Conservation (phyloP, 2,329 filamentous ascomycete species). For the Kalmusia sp. region DNA sequence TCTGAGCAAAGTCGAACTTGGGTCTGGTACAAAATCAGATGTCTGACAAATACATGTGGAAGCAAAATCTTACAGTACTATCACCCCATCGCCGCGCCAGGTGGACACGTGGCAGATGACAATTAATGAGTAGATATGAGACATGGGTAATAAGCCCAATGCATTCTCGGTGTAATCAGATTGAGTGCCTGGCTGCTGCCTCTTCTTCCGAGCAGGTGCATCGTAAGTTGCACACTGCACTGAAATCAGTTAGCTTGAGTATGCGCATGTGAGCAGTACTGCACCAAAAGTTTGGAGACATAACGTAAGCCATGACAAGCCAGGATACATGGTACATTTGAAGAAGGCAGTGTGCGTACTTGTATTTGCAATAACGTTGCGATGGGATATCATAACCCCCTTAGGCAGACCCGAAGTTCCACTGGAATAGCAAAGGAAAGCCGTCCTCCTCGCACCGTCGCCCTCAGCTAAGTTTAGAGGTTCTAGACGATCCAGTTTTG, state of each 20-base stretch:
- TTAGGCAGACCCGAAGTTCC: constrained; percentile 82
- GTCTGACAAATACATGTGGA: too few species aligned
- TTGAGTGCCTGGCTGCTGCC: constrained; percentile 48
- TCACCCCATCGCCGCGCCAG: constrained; percentile 75
- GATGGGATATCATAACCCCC: constrained; percentile 84
- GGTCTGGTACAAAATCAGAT: constrained; percentile 39
- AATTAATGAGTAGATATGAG: constrained; percentile 81
- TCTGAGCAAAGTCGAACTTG: constrained; percentile 75
- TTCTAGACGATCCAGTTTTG: constrained; percentile 60
- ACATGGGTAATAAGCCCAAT: constrained; percentile 78
- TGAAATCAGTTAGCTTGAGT: constrained; percentile 19
- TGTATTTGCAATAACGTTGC: constrained; percentile 79
- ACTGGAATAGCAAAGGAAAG: constrained; percentile 81
- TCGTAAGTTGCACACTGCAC: constrained; percentile 67
- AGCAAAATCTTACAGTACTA: constrained; percentile 60
- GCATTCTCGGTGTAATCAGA: constrained; percentile 58
- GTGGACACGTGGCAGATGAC: constrained; percentile 70
- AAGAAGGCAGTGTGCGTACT: constrained; percentile 20
- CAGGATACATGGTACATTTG: too few species aligned
- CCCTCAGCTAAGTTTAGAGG: constrained; percentile 67
- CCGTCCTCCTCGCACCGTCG: constrained; percentile 71
- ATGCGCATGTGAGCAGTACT: neutral
- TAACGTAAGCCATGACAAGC: neutral
- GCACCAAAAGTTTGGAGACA: neutral
- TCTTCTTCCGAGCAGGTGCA: constrained; percentile 50